Evolutionary conservation across 2,329 filamentous ascomycete genomes (phyloP).

Genomic region (Cordyceps militaris): DNA sequence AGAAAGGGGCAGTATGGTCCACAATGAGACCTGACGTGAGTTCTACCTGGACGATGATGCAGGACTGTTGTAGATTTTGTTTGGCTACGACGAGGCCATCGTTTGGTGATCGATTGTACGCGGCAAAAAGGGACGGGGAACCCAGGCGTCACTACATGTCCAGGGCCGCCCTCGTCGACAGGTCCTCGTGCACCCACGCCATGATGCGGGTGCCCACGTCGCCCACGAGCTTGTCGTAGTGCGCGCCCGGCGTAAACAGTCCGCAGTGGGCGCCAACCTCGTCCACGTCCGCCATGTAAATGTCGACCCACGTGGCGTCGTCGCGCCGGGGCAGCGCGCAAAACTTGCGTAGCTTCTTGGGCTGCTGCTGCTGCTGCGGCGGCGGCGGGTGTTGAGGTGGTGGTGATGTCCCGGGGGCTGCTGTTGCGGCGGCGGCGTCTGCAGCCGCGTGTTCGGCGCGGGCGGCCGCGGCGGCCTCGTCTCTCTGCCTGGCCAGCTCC

Average conservation of each 20-base stretch:
- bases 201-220: constrained; percentile 62
- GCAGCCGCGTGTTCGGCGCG: constrained; percentile 14
- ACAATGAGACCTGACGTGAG: too few species aligned
- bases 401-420: neutral
- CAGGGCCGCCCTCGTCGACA: constrained; percentile 34
- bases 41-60: too few species aligned
- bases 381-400: constrained; percentile 18
- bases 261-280: constrained; percentile 81
- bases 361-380: constrained; percentile 19
- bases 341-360: constrained; percentile 65
- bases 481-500: constrained; percentile 21
- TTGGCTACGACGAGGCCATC: too few species aligned
- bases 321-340: constrained; percentile 61
- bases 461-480: constrained; percentile 21
- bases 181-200: constrained; percentile 61
- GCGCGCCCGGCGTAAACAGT: constrained; percentile 65
- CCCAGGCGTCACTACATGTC: constrained; percentile 8
- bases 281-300: constrained; percentile 77
- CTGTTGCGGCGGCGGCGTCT: constrained; percentile 16
- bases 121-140: too few species aligned
- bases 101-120: too few species aligned
- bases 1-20: too few species aligned
- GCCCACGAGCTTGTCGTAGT: constrained; percentile 71
- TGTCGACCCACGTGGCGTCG: constrained; percentile 68
- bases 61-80: too few species aligned